phyloP scores from a whole-genome alignment of 208 protist genomes.

The Wallacemonas sp. region DNA sequence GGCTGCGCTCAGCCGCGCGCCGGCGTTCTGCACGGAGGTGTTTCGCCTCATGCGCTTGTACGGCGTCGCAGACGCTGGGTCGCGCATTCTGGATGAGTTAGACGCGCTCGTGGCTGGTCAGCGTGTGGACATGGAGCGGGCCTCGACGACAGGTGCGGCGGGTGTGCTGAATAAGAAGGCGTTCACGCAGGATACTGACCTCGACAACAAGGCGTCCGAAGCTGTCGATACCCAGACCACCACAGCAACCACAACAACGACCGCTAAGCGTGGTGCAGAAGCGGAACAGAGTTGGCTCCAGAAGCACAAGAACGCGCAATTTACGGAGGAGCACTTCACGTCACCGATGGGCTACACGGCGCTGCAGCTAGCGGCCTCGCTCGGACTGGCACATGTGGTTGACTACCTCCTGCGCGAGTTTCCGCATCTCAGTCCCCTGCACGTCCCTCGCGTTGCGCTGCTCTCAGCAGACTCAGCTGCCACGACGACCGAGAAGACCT shows the following conservation, averaged over 20 bases:
- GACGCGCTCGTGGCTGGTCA: conserved; percentile 24
- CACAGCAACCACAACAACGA: background rate
- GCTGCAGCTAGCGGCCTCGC: conserved; percentile 63
- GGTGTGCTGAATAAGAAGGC: no score
- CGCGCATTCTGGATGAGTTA: conserved; percentile 47
- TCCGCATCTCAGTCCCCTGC: conserved; percentile 51
- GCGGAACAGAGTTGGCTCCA: no score
- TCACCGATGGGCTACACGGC: conserved; percentile 68
- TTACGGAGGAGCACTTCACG: conserved; percentile 51
- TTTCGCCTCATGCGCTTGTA: conserved; percentile 45
- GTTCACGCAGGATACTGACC: no score
- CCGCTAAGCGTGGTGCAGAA: no score
- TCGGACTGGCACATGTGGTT: conserved; percentile 50
- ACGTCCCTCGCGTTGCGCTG: conserved; percentile 21
- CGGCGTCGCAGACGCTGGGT: conserved; percentile 38
- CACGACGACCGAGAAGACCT: background rate
- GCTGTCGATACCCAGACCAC: no score
- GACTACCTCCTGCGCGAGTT: conserved; percentile 51
- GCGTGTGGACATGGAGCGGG: conserved; percentile 18
- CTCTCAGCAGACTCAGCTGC: background rate
- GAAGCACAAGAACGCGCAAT: conserved; percentile 17
- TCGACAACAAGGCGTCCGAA: no score
- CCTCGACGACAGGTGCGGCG: background rate
- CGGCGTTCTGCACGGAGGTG: conserved; percentile 37
- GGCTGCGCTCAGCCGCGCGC: conserved; percentile 27